Percentiles rank a stretch among this genome's conserved stretches.
Conservation (phyloP, 805 yeast genomes). For the Tetrapisispora nanseiensis region DNA sequence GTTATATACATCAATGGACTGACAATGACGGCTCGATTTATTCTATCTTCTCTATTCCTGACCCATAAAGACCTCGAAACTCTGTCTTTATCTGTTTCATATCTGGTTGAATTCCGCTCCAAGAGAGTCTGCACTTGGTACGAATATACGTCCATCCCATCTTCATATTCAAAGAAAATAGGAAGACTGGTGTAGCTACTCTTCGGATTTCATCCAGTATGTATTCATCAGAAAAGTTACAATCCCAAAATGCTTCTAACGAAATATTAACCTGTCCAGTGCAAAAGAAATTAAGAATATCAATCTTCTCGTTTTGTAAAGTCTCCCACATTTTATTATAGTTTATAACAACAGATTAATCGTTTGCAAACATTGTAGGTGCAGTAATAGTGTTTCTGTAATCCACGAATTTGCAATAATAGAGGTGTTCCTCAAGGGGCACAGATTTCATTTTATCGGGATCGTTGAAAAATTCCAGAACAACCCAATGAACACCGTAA, state of each 20-base stretch:
- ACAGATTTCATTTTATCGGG: neutral
- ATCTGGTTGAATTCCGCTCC: no score
- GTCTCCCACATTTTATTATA: neutral
- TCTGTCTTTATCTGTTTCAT: no score
- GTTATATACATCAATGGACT: neutral
- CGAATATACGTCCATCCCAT: neutral
- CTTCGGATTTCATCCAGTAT: neutral
- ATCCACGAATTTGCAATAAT: neutral
- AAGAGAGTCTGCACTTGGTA: neutral
- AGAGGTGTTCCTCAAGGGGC: neutral
- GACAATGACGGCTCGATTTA: neutral
- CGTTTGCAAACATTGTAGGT: neutral
- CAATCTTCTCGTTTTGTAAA: neutral
- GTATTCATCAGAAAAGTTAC: neutral
- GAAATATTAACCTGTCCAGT: neutral
- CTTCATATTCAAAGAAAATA: neutral
- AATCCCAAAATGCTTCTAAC: neutral
- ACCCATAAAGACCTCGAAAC: no score
- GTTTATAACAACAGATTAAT: neutral
- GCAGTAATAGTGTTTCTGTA: neutral
- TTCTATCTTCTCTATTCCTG: no score
- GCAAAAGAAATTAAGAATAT: neutral
- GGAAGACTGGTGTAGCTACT: neutral
- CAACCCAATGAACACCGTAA: neutral
- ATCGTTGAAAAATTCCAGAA: neutral